Conservation (phyloP, 1,284 basidiomycete species). For the Uromyces viciae-fabae region DNA sequence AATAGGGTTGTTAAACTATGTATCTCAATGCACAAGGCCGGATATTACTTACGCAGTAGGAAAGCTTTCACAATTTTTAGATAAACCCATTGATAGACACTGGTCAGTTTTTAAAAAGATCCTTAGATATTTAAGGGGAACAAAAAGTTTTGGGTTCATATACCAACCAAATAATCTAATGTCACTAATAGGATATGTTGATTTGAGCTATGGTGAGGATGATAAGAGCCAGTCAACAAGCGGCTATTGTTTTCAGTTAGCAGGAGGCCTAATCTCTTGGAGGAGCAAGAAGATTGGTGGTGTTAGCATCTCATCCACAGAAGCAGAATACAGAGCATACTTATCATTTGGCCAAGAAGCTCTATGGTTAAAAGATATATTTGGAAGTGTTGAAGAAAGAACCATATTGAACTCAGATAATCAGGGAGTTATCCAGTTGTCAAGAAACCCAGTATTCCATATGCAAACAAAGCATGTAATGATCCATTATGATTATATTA, state of each 20-base stretch:
- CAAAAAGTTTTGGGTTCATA: background rate
- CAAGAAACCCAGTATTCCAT: slow-evolving; percentile 5
- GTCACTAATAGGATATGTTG: background rate
- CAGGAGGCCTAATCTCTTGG: background rate
- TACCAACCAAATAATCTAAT: background rate
- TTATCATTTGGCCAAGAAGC: background rate
- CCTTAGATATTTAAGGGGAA: background rate
- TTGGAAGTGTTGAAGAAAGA: no score
- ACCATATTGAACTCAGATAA: background rate
- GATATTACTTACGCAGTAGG: background rate
- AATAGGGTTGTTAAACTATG: background rate
- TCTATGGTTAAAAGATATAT: background rate
- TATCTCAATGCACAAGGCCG: background rate
- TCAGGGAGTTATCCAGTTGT: background rate
- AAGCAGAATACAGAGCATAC: background rate
- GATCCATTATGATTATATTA: background rate
- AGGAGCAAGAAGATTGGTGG: background rate
- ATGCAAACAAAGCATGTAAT: background rate
- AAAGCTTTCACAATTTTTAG: background rate
- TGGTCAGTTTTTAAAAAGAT: background rate
- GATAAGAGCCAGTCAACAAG: background rate
- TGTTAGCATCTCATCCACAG: background rate
- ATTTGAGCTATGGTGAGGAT: background rate
- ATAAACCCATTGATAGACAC: background rate
- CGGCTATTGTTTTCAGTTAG: background rate